Evolutionary conservation across 176 grass and related monocot species (phyloP).

Genomic region (Themeda triandra): DNA sequence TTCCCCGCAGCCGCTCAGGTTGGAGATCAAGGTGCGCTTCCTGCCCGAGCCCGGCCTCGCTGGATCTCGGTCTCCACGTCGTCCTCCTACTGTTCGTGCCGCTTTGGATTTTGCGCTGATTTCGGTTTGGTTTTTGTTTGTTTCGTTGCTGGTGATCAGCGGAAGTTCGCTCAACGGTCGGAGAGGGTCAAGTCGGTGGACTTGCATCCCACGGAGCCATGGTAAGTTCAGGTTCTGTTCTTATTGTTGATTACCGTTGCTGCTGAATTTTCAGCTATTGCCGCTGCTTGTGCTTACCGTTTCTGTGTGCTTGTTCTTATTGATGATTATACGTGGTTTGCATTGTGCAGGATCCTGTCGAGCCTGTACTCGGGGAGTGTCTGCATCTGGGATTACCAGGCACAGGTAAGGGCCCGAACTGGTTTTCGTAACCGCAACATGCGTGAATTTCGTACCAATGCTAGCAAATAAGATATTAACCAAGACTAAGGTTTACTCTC

Average conservation of each 20-base stretch:
- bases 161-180: conserved; percentile 92
- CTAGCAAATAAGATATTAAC: not conserved
- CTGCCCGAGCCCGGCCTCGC: not conserved
- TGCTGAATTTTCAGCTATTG: conserved; percentile 10
- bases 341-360: conserved; percentile 72
- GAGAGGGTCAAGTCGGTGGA: conserved; percentile 98
- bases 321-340: conserved; percentile 18
- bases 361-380: conserved; percentile 95
- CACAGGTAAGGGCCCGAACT: conserved; percentile 53
- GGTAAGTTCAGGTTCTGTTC: conserved; percentile 35
- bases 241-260: too few species aligned
- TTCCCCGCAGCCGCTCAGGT: conserved; percentile 82
- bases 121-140: not conserved
- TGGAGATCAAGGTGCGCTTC: conserved; percentile 99
- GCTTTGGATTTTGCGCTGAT: conserved; percentile 14
- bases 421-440: not conserved
- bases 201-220: conserved; percentile 98
- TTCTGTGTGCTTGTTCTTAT: conserved; percentile 6
- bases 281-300: not conserved
- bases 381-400: conserved; percentile 98
- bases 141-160: conserved; percentile 49
- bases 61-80: conserved; percentile 35
- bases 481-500: not conserved
- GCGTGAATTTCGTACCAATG: not conserved
- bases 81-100: not conserved